Conservation (phyloP, 805 yeast genomes). For the Metschnikowia dekortorum region DNA sequence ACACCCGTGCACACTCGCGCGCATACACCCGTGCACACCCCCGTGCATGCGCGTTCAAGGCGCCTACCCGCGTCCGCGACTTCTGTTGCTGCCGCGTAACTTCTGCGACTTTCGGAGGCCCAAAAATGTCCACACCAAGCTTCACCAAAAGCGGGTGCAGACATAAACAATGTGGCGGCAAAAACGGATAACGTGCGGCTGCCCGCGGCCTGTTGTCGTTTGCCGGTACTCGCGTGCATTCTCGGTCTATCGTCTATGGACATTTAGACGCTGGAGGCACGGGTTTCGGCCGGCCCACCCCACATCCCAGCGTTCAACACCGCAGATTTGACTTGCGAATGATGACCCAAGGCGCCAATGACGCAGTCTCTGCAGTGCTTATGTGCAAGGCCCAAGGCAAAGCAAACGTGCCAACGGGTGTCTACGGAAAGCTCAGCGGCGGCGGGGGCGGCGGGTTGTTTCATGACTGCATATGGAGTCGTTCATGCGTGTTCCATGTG, state of each 20-base stretch:
- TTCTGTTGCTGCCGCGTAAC: not conserved
- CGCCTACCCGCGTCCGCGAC: too few species aligned
- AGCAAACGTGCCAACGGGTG: too few species aligned
- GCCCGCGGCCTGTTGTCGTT: too few species aligned
- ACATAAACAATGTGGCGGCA: not conserved
- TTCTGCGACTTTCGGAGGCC: not conserved
- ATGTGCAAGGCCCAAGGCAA: not conserved
- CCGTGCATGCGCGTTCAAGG: not conserved
- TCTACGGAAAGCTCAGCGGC: not conserved
- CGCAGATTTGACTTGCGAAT: not conserved
- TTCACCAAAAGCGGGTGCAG: not conserved
- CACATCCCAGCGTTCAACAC: not conserved
- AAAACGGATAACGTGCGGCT: too few species aligned
- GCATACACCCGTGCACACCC: not conserved
- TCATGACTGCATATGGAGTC: not conserved
- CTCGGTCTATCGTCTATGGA: not conserved
- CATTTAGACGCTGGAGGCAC: not conserved
- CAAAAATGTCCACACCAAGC: not conserved
- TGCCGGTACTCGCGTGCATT: not conserved
- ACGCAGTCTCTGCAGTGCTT: not conserved
- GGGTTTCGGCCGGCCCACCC: not conserved
- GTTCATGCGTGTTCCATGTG: slow-evolving; percentile 2
- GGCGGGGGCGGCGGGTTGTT: not conserved
- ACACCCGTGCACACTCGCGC: not conserved
- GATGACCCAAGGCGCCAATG: not conserved